Percentiles rank a stretch among this genome's conserved stretches.
phyloP scores from a whole-genome alignment of 441 rosid species.

The Adansonia rubrostipa region DNA sequence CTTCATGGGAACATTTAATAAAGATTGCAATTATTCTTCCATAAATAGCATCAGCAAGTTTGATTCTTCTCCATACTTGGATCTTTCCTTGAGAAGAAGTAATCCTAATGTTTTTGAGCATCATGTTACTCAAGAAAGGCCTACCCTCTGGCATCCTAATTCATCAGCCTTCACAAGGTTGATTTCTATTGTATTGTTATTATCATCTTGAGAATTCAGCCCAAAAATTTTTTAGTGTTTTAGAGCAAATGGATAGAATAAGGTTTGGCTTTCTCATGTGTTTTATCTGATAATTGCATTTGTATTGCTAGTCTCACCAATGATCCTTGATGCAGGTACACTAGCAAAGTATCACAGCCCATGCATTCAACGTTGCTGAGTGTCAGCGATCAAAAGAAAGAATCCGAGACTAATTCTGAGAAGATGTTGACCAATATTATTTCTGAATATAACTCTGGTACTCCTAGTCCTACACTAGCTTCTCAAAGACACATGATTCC shows the following conservation, averaged over 20 bases:
- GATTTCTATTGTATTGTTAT: constrained; percentile 27
- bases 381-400: constrained; percentile 43
- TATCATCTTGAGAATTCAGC: neutral
- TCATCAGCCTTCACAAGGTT: constrained; percentile 84
- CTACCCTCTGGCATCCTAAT: constrained; percentile 63
- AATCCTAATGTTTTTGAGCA: constrained; percentile 44
- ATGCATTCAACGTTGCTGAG: constrained; percentile 37
- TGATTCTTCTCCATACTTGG: constrained; percentile 60
- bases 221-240: neutral
- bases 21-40: constrained; percentile 35
- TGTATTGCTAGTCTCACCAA: constrained; percentile 10
- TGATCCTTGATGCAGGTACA: constrained; percentile 55
- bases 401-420: constrained; percentile 38
- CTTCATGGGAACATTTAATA: constrained; percentile 69
- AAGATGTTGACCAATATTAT: constrained; percentile 37
- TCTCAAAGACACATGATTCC: constrained; percentile 50
- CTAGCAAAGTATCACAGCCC: constrained; percentile 50
- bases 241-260: neutral
- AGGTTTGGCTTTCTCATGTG: neutral
- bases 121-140: constrained; percentile 50
- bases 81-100: constrained; percentile 73
- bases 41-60: constrained; percentile 35
- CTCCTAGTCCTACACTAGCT: constrained; percentile 45
- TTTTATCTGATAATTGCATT: neutral
- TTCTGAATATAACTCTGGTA: constrained; percentile 35